Percentiles rank a stretch among this genome's conserved stretches.
phyloP scores from a whole-genome alignment of 2,329 filamentous ascomycete species.

The Sporothrix curviconia region DNA sequence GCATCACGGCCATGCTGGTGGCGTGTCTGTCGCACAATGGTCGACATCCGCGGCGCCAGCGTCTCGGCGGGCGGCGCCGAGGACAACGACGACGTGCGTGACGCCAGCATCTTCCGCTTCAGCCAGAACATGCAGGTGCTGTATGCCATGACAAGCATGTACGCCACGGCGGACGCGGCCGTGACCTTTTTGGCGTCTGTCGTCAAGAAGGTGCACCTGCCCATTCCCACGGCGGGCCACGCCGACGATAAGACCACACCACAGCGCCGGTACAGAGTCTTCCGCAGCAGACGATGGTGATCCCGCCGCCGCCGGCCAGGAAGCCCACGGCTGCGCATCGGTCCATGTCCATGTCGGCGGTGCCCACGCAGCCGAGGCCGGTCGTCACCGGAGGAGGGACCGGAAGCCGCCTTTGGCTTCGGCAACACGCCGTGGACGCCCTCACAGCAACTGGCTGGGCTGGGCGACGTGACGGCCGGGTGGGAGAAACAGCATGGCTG shows the following conservation, averaged over 20 bases:
- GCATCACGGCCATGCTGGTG: slow-evolving; percentile 7
- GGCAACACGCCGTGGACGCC: neutral
- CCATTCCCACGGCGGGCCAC: neutral
- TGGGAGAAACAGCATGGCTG: neutral
- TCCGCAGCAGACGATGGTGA: too few species aligned
- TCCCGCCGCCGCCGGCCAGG: too few species aligned
- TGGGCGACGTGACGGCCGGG: neutral
- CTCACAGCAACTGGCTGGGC: neutral
- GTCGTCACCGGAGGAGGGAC: neutral
- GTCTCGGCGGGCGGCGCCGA: neutral
- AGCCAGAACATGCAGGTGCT: slow-evolving; percentile 7
- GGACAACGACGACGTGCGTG: slow-evolving; percentile 6
- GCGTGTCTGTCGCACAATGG: slow-evolving; percentile 10
- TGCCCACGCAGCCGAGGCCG: neutral
- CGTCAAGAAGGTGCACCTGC: neutral
- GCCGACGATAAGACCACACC: neutral
- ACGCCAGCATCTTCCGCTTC: slow-evolving; percentile 8
- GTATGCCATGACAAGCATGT: slow-evolving; percentile 1
- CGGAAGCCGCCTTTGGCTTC: neutral
- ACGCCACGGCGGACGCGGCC: neutral
- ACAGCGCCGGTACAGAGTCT: too few species aligned
- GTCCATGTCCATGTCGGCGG: neutral
- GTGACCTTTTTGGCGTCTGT: neutral
- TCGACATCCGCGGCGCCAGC: slow-evolving; percentile 6
- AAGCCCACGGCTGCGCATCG: neutral